Evolutionary conservation across 2,329 filamentous ascomycete genomes (phyloP).

Genomic region (Botrytis fragariae): DNA sequence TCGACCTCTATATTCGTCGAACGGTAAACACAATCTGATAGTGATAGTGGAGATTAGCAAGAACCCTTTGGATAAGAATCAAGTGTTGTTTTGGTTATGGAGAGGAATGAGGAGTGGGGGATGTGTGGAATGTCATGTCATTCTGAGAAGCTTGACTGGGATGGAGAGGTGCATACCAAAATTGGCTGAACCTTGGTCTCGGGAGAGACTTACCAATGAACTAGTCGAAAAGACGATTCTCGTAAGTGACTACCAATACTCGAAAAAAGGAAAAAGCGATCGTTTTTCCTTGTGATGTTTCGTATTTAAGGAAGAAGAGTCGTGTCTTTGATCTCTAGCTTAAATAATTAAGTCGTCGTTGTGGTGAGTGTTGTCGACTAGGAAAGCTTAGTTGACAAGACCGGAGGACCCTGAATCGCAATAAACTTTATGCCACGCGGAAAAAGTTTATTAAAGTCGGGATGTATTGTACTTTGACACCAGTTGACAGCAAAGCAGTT

Average conservation of each 20-base stretch:
- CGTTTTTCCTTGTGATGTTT: not conserved
- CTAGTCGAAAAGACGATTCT: not conserved
- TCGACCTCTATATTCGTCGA: not conserved
- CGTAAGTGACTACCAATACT: not conserved
- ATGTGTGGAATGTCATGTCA: slow-evolving; percentile 17
- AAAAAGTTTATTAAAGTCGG: slow-evolving; percentile 4
- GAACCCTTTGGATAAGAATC: slow-evolving; percentile 10
- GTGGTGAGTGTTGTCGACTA: not conserved
- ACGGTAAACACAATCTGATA: slow-evolving; percentile 9
- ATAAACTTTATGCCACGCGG: slow-evolving; percentile 14
- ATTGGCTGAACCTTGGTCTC: slow-evolving; percentile 17
- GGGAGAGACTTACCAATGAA: slow-evolving; percentile 16
- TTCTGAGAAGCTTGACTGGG: slow-evolving; percentile 10
- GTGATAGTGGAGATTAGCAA: slow-evolving; percentile 21
- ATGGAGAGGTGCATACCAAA: slow-evolving; percentile 9
- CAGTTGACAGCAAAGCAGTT: slow-evolving; percentile 18
- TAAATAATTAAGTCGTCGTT: not conserved
- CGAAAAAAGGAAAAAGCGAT: not conserved
- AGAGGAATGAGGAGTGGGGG: slow-evolving; percentile 7
- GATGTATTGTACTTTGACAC: slow-evolving; percentile 3
- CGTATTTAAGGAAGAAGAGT: not conserved
- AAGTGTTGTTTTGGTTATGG: slow-evolving; percentile 12
- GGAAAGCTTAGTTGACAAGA: not conserved
- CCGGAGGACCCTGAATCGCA: not conserved
- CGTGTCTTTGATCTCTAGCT: not conserved